phyloP scores from a whole-genome alignment of 129 eudicot genomes.

The Flaveria robusta region DNA sequence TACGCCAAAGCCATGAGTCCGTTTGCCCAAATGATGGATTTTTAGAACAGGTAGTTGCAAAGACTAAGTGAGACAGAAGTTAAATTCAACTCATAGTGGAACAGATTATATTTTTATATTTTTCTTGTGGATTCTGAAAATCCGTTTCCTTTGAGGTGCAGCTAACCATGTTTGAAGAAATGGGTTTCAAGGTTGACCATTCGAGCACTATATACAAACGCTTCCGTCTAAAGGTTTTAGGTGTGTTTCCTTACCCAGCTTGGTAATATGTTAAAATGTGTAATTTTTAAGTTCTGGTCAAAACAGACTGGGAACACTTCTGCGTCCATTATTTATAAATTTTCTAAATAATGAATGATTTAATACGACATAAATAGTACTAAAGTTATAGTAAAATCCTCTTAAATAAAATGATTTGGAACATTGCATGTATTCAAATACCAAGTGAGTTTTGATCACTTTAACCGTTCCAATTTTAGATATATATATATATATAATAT shows the following conservation, averaged over 20 bases:
- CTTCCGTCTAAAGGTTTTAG: conserved; percentile 75
- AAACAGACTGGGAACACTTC: background rate
- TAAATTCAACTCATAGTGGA: background rate
- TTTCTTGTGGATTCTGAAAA: conserved; percentile 1
- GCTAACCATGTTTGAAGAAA: conserved; percentile 96
- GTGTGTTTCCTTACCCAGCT: conserved; percentile 34
- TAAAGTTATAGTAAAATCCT: background rate
- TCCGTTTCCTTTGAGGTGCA: conserved; percentile 37
- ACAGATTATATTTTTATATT: background rate
- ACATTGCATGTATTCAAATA: conserved; percentile 1
- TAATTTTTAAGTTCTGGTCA: background rate
- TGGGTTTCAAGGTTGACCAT: conserved; percentile 95
- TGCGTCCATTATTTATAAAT: background rate
- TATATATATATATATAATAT: too few relatives aligned
- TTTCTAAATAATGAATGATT: background rate
- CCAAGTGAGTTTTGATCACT: background rate
- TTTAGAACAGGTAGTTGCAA: conserved; percentile 71
- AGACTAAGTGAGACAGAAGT: conserved; percentile 4
- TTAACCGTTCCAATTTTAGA: background rate
- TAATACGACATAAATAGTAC: background rate
- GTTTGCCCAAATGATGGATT: conserved; percentile 98
- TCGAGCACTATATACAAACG: conserved; percentile 76
- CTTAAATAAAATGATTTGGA: background rate
- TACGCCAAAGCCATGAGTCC: conserved; percentile 69
- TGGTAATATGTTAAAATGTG: background rate